phyloP scores from a whole-genome alignment of 2,329 filamentous ascomycete genomes.

The Fusarium duplospermum region DNA sequence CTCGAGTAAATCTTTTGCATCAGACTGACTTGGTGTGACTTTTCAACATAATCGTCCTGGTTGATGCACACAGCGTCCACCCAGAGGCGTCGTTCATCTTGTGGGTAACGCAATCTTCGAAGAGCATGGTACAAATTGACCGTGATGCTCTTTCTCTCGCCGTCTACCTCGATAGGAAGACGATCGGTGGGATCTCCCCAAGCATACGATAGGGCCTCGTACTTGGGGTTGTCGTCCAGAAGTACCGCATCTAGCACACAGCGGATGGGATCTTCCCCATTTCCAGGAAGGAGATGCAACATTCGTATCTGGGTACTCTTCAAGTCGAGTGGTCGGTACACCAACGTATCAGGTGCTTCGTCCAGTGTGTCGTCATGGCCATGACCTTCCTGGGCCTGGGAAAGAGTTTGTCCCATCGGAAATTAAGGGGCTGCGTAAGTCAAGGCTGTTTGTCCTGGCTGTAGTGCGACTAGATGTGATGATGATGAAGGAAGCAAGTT shows the following conservation, averaged over 20 bases:
- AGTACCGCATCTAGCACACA: background rate
- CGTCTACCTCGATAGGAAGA: background rate
- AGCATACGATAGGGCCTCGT: background rate
- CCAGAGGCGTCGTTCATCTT: background rate
- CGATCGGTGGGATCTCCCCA: background rate
- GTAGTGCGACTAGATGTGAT: too few relatives aligned
- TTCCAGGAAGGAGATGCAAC: background rate
- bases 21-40: background rate
- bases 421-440: too few relatives aligned
- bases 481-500: too few relatives aligned
- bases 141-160: background rate
- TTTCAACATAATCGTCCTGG: conserved; percentile 4
- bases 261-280: background rate
- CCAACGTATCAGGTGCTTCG: background rate
- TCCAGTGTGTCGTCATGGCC: too few relatives aligned
- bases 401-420: too few relatives aligned
- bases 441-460: too few relatives aligned
- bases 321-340: background rate
- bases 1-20: conserved; percentile 11
- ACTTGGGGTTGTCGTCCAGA: background rate
- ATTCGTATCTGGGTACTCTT: background rate
- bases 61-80: conserved; percentile 10
- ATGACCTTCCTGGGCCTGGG: too few relatives aligned
- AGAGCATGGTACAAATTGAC: background rate
- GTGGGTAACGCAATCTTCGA: background rate